Evolutionary conservation across 257 asterid genomes (phyloP).

Genomic region (Solanum chiquidenum): DNA sequence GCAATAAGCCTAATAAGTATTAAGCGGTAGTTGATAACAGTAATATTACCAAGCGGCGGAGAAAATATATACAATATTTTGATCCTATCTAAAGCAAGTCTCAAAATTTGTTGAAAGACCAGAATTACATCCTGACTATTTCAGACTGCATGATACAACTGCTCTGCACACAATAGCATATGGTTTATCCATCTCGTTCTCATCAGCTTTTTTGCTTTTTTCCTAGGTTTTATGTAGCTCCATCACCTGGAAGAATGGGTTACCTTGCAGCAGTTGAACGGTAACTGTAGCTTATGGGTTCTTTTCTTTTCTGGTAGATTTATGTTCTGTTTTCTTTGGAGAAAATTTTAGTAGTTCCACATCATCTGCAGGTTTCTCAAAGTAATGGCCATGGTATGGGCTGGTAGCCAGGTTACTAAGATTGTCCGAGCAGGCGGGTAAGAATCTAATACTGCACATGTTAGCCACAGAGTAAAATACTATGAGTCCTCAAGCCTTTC

Average conservation of each 20-base stretch:
- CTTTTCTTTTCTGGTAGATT: not conserved
- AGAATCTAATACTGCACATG: conserved; percentile 8
- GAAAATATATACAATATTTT: not conserved
- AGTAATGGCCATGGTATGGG: conserved; percentile 97
- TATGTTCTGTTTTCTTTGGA: not conserved
- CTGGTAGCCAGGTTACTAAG: conserved; percentile 97
- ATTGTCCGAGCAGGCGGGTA: conserved; percentile 92
- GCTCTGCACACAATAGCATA: not conserved
- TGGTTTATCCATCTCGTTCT: not conserved
- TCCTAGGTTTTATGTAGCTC: conserved; percentile 70
- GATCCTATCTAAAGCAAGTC: not conserved
- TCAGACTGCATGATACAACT: not conserved
- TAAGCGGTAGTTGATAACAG: not conserved
- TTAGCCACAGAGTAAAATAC: not conserved
- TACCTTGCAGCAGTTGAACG: conserved; percentile 69
- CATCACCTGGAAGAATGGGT: conserved; percentile 86
- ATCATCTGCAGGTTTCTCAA: conserved; percentile 64
- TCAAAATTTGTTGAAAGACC: not conserved
- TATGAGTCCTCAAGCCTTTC: not conserved
- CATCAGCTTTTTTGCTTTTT: not conserved
- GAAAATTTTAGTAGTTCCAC: not conserved
- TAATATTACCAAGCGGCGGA: not conserved
- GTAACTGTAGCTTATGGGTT: conserved; percentile 11
- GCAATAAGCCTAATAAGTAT: not conserved
- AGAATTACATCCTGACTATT: not conserved